These are phyloP conservation scores for Thinopyrum elongatum DNA, from an alignment of 176 grass and related monocot genomes.

Conservation along the genomic window DNA sequence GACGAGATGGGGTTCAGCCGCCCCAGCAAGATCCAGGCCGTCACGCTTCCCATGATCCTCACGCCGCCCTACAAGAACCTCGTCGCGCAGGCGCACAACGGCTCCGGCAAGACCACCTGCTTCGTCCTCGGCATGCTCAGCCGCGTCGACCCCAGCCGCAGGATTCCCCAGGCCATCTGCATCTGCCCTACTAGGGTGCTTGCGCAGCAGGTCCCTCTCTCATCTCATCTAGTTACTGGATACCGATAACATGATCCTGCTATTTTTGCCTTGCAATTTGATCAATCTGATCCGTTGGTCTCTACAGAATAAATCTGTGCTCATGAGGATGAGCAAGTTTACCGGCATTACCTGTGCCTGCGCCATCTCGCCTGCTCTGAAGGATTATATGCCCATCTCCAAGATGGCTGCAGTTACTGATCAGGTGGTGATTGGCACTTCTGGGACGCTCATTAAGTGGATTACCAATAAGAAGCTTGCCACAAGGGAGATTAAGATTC, in stretches of 20 bases:
- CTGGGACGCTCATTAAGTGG: slow-evolving; percentile 78
- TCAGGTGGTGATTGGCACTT: slow-evolving; percentile 84
- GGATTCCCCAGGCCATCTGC: slow-evolving; percentile 80
- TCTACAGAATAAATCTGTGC: too few species aligned
- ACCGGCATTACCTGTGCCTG: too few species aligned
- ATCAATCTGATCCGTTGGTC: too few species aligned
- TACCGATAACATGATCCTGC: too few species aligned
- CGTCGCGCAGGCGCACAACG: slow-evolving; percentile 91
- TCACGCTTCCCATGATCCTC: slow-evolving; percentile 94
- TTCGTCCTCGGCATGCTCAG: slow-evolving; percentile 98
- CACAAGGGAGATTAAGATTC: slow-evolving; percentile 62
- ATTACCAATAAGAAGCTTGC: slow-evolving; percentile 49
- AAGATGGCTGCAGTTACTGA: not conserved
- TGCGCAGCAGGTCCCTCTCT: slow-evolving; percentile 51
- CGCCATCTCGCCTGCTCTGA: too few species aligned
- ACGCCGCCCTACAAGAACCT: slow-evolving; percentile 79
- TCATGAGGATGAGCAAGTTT: too few species aligned
- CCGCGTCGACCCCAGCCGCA: slow-evolving; percentile 59
- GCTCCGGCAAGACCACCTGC: slow-evolving; percentile 91
- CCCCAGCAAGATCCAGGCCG: slow-evolving; percentile 80
- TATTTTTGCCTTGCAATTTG: too few species aligned
- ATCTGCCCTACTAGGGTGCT: slow-evolving; percentile 94
- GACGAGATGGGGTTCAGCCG: slow-evolving; percentile 88
- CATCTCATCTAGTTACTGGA: too few species aligned
- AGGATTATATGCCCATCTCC: too few species aligned